Evolutionary conservation across 2,329 filamentous ascomycete species (phyloP).

Genomic region (Ilyonectria mors-panacis): DNA sequence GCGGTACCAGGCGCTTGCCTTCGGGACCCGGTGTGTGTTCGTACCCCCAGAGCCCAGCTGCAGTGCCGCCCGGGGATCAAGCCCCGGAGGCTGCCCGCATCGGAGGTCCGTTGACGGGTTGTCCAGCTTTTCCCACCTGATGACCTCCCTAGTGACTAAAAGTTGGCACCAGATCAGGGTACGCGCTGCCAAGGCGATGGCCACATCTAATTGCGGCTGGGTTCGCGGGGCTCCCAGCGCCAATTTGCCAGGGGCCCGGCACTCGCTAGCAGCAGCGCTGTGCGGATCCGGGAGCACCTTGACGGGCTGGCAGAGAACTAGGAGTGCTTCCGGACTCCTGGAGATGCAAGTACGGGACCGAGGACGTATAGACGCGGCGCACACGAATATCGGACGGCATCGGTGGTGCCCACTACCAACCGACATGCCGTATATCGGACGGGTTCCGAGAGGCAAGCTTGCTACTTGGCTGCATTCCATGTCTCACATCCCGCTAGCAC

Average conservation of each 20-base stretch:
- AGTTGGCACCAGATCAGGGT: neutral
- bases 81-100: constrained; percentile 9
- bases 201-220: neutral
- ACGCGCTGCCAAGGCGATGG: neutral
- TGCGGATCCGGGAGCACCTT: neutral
- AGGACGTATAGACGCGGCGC: neutral
- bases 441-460: constrained; percentile 21
- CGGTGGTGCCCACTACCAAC: neutral
- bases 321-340: neutral
- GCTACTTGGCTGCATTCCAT: constrained; percentile 6
- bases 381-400: constrained; percentile 20
- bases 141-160: neutral
- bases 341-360: neutral
- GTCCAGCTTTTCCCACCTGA: constrained; percentile 5
- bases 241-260: neutral
- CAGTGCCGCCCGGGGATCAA: neutral
- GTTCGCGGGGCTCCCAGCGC: neutral
- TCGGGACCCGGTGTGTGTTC: constrained; percentile 3
- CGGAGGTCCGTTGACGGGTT: neutral
- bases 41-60: neutral
- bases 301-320: neutral
- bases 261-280: neutral
- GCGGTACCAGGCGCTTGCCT: neutral
- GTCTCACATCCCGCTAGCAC: constrained; percentile 9
- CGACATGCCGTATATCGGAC: constrained; percentile 9